These are phyloP conservation scores for Suillus sp. DNA, from an alignment of 768 basidiomycete genomes.

Conservation along the genomic window DNA sequence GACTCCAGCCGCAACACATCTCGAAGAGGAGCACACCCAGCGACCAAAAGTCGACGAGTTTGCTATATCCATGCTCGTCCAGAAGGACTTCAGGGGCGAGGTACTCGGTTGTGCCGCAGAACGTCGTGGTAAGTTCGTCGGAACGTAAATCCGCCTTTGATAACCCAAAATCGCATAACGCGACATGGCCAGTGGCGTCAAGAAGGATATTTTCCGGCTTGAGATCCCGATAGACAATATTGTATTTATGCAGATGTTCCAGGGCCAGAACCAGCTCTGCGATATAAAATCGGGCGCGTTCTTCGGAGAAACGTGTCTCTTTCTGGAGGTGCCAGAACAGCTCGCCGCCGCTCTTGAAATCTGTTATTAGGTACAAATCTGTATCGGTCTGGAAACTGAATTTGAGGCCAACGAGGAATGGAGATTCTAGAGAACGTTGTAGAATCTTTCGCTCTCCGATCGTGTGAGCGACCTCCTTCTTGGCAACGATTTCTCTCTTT, in stretches of 20 bases:
- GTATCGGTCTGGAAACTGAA: conserved; percentile 97
- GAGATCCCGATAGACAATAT: conserved; percentile 94
- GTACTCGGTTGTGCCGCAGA: conserved; percentile 98
- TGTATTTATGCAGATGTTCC: conserved; percentile 96
- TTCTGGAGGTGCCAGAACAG: conserved; percentile 98
- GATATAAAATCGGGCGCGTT: conserved; percentile 93
- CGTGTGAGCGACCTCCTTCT: conserved; percentile 99
- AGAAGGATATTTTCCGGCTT: conserved; percentile 99
- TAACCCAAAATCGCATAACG: conserved; percentile 96
- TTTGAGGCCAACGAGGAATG: conserved; percentile 97
- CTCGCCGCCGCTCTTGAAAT: conserved; percentile 98
- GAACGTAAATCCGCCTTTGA: conserved; percentile 94
- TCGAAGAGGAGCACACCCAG: conserved; percentile 95
- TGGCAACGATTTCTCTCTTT: conserved; percentile 98
- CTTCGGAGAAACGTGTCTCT: conserved; percentile 92
- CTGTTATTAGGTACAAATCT: conserved; percentile 95
- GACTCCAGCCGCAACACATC: conserved; percentile 99
- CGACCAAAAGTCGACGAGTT: conserved; percentile 98
- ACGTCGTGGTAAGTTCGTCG: conserved; percentile 97
- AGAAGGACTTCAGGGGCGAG: conserved; percentile 98
- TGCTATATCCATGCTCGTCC: conserved; percentile 97
- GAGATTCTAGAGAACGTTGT: conserved; percentile 88
- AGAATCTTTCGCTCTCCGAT: conserved; percentile 99
- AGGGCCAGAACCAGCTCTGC: conserved; percentile 94
- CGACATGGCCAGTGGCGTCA: conserved; percentile 97